Evolutionary conservation across 2,329 filamentous ascomycete species (phyloP), one percentile per base, ranked within the genome.

Genomic region (Alternaria sp.): DNA sequence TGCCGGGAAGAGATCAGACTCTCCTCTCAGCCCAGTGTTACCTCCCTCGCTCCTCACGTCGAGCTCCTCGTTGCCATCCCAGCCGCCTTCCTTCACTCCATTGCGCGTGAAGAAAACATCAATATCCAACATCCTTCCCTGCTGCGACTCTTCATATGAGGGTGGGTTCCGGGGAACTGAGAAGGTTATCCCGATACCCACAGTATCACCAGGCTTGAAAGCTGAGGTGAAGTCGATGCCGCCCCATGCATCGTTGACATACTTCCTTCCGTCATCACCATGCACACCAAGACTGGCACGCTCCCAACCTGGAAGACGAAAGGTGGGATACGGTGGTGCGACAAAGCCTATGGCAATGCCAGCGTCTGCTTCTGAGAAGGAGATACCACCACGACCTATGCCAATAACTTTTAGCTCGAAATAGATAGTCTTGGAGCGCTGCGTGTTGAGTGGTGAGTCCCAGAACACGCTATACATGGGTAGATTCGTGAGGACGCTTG

Each of bases 251-350:
- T 94, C 90, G 73, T 93, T 92, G 70, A 93, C 84, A 75, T 90
- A 95, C 75, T 86, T 86, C 69, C 90, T 85, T 0, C 92, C 92
- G 76, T 94, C 92, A 75, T 94, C 92, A 48, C 90, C 89, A 74
- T 94, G 92, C n/a, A 94, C 87, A 1, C 84, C 92, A 14, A 94
- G 72, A 64, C 87, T 90, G 18, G 86, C 92, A 34, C 92, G 85
- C 74, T 95, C 90, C 92, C 92, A 94, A 2, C 92, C 92, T 0
- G 92, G 92, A 61, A 94, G 85, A 8, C 92, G 86, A 81, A 92
- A 94, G 0, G 85, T 83, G 7, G 92, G 92, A 73, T 93, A 94
- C 8, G 92, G 92, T 49, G 90, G 86, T 1, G 91, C 91, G 0
- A 86, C 81, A 75, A 89, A 93, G 10, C 92, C 92, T 10, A 94